Percentiles rank a stretch among this genome's conserved stretches.
Evolutionary conservation across 2,329 filamentous ascomycete species (phyloP).

Genomic region (Elsinoe perseae): DNA sequence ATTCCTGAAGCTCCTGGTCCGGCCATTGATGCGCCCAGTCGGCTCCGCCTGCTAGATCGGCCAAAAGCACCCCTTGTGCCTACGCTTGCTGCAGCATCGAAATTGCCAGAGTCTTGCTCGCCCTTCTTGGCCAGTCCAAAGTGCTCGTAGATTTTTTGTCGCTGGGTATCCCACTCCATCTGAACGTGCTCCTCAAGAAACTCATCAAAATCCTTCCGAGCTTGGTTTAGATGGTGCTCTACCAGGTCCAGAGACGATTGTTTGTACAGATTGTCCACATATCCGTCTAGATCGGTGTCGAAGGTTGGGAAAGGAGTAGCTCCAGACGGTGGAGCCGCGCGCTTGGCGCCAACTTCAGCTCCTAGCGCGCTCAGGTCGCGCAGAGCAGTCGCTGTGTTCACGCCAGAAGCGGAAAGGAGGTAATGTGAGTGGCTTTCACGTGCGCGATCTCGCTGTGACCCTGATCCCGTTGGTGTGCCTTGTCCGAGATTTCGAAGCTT

Average conservation of each 20-base stretch:
- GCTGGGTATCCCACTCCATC: slow-evolving; percentile 91
- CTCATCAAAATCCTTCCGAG: slow-evolving; percentile 81
- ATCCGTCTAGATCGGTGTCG: slow-evolving; percentile 56
- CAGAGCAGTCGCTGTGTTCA: slow-evolving; percentile 77
- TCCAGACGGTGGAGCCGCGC: slow-evolving; percentile 38
- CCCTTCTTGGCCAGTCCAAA: slow-evolving; percentile 64
- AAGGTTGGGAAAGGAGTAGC: slow-evolving; percentile 31
- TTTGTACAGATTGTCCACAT: slow-evolving; percentile 76
- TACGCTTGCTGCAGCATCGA: slow-evolving; percentile 32
- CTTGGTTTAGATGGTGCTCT: slow-evolving; percentile 79
- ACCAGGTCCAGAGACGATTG: slow-evolving; percentile 90
- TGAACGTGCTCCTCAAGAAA: slow-evolving; percentile 93
- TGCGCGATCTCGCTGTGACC: slow-evolving; percentile 38
- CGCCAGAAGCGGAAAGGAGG: slow-evolving; percentile 83
- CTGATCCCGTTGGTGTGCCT: slow-evolving; percentile 50
- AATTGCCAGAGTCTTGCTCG: slow-evolving; percentile 27
- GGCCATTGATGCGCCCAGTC: slow-evolving; percentile 31
- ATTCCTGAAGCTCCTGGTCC: slow-evolving; percentile 60
- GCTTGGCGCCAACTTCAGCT: slow-evolving; percentile 15
- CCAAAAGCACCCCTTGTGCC: slow-evolving; percentile 43
- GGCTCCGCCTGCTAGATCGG: slow-evolving; percentile 37
- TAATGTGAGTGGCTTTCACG: slow-evolving; percentile 56
- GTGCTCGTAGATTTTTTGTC: slow-evolving; percentile 88
- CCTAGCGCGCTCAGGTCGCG: slow-evolving; percentile 57
- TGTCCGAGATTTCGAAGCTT: slow-evolving; percentile 70